These are phyloP conservation scores for Chaetomiaceae sp. DNA, from an alignment of 2,329 filamentous ascomycete genomes.

Conservation along the genomic window DNA sequence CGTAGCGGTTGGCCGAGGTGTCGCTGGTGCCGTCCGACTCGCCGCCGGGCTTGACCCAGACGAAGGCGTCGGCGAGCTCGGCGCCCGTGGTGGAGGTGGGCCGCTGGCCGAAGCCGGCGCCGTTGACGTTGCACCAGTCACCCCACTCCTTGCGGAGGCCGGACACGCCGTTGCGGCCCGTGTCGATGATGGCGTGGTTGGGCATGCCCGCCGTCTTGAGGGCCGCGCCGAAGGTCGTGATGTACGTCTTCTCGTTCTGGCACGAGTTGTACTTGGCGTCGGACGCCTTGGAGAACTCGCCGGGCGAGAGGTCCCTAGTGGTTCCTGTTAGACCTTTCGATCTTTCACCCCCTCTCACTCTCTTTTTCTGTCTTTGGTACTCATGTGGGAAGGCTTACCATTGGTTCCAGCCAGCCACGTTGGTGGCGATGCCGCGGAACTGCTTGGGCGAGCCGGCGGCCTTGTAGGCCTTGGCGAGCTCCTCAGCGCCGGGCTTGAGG, in stretches of 20 bases:
- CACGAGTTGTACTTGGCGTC: constrained; percentile 39
- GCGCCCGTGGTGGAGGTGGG: constrained; percentile 54
- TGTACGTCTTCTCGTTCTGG: constrained; percentile 41
- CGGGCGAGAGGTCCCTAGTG: constrained; percentile 31
- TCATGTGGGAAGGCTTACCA: constrained; percentile 29
- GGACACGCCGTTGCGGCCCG: constrained; percentile 37
- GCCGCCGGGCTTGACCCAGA: constrained; percentile 62
- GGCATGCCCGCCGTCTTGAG: constrained; percentile 38
- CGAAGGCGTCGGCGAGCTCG: constrained; percentile 55
- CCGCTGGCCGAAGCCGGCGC: constrained; percentile 55
- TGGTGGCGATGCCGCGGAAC: constrained; percentile 37
- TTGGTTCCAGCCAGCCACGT: constrained; percentile 39
- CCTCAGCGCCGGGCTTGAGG: constrained; percentile 37
- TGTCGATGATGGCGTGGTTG: constrained; percentile 41
- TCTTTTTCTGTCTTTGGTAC: no score
- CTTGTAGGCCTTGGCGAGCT: constrained; percentile 38
- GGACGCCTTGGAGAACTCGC: constrained; percentile 39
- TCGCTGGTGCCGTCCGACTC: constrained; percentile 44
- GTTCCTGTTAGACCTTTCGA: no score
- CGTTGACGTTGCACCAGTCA: constrained; percentile 50
- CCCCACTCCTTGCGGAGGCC: constrained; percentile 42
- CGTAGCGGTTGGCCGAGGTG: constrained; percentile 32
- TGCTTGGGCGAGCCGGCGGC: constrained; percentile 35
- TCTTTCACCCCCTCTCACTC: no score
- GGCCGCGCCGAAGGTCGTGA: constrained; percentile 37